Evolutionary conservation across 148 eudicot genomes (phyloP), one percentile per base, ranked within the genome.

Genomic region (Pharnaceum exiguum): DNA sequence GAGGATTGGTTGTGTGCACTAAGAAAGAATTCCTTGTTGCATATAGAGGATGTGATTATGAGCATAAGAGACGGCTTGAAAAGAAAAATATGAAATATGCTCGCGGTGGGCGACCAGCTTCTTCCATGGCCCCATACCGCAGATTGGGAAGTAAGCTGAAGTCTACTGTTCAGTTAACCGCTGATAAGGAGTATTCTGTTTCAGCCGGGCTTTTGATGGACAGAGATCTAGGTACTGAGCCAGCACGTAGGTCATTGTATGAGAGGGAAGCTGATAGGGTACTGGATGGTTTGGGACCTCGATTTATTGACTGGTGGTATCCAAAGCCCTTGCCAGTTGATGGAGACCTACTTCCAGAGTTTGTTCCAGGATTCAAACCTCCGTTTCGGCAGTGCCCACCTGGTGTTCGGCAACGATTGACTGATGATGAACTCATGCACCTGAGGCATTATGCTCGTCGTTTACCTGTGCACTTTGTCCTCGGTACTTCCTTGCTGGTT

Each of bases 251-350:
- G 53, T 72, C 99, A 19, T 64, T 93, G 29, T 89, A 77, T 63
- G 96, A 85, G 69, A 85, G 95, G 65, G 96, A 93, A 78, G 83
- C 78, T 44, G 89, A 93, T 73, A 75, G 99, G 69, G 73, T 86
- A 60, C 77, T 93, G 80, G 89, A 89, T 36, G 96, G 89, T 10
- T 78, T 93, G 57, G 99, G 99, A 67, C 99, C 96, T 50, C 95
- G 95, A 11, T 93, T 77, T 65, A 60, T 89, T 57, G 99, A 93
- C 70, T 93, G 96, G 99, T 89, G 99, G 99, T 75, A 76, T 74
- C 83, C 78, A 18, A 93, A 88, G 77, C 99, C 99, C 44, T 70
- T 93, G 63, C 99, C 99, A 0, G 95, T 93, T 16, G 95, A 93
- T 67, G 96, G 77, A 22, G 96, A 93, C 64, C 62, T 85, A 68